A percentile compares a stretch with the other conserved stretches of the same genome.
These are phyloP conservation scores for Xylariaceae sp. DNA, from an alignment of 2,329 filamentous ascomycete species.

Conservation along the genomic window DNA sequence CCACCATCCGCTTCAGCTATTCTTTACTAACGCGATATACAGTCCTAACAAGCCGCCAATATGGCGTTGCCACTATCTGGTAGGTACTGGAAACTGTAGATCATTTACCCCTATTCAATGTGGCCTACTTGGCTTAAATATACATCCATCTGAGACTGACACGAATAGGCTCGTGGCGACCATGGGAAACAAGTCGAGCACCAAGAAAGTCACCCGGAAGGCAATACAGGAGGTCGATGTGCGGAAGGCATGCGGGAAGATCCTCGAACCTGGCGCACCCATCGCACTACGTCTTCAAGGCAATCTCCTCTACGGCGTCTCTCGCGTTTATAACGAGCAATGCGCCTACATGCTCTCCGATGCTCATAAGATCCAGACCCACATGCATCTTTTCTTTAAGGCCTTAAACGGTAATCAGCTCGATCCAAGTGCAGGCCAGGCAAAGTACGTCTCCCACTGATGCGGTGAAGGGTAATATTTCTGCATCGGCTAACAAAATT, in stretches of 20 bases:
- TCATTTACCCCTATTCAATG: not conserved
- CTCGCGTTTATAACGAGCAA: slow-evolving; percentile 84
- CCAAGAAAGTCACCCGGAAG: slow-evolving; percentile 78
- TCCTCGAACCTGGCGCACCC: slow-evolving; percentile 77
- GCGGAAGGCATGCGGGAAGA: slow-evolving; percentile 83
- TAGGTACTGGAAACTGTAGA: slow-evolving; percentile 45
- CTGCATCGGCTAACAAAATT: slow-evolving; percentile 2
- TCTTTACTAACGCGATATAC: slow-evolving; percentile 29
- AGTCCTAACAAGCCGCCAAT: slow-evolving; percentile 82
- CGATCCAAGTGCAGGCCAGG: slow-evolving; percentile 71
- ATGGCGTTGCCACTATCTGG: slow-evolving; percentile 96
- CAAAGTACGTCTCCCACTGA: slow-evolving; percentile 62
- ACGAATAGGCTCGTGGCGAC: slow-evolving; percentile 84
- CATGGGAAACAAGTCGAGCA: slow-evolving; percentile 70
- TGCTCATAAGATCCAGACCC: slow-evolving; percentile 72
- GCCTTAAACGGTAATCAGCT: slow-evolving; percentile 60
- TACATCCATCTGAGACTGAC: not conserved
- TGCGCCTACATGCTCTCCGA: slow-evolving; percentile 84
- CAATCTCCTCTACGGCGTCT: slow-evolving; percentile 83
- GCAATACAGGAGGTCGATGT: slow-evolving; percentile 89
- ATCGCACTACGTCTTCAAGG: slow-evolving; percentile 89
- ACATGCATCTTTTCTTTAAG: slow-evolving; percentile 70
- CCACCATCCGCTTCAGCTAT: not conserved
- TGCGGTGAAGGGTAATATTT: slow-evolving; percentile 9
- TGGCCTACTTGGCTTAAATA: not conserved